Conservation (phyloP, 352 stramenopile genomes). For the Pythium periplocum region DNA sequence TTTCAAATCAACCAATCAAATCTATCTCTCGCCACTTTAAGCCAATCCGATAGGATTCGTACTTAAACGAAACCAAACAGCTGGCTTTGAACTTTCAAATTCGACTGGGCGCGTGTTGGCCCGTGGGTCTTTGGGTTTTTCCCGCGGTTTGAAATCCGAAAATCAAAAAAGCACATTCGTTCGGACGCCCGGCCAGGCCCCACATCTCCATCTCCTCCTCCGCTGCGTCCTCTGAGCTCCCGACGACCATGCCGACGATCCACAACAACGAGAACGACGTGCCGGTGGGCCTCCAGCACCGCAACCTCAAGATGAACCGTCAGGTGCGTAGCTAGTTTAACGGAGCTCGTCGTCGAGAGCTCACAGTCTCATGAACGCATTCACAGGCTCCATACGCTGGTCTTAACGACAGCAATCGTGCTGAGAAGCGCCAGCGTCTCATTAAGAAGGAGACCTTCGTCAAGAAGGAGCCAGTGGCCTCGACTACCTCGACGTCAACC, state of each 20-base stretch:
- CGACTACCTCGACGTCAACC: slow-evolving; percentile 13
- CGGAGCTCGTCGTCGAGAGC: no score
- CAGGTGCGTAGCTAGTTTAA: slow-evolving; percentile 13
- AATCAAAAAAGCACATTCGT: slow-evolving; percentile 1
- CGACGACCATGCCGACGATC: slow-evolving; percentile 23
- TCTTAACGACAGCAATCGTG: slow-evolving; percentile 29
- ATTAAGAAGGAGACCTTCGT: slow-evolving; percentile 29
- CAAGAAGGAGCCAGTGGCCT: background rate
- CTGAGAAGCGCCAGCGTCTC: slow-evolving; percentile 56
- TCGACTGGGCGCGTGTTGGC: background rate
- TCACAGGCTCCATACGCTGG: slow-evolving; percentile 18
- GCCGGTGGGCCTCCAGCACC: slow-evolving; percentile 30
- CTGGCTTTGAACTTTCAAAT: slow-evolving; percentile 21
- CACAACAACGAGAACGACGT: slow-evolving; percentile 77
- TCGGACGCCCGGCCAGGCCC: background rate
- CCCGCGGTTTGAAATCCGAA: slow-evolving; percentile 20
- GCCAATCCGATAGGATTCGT: slow-evolving; percentile 5
- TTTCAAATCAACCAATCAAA: slow-evolving; percentile 13
- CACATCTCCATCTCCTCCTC: slow-evolving; percentile 13
- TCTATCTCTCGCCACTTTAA: slow-evolving; percentile 4
- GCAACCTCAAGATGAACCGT: slow-evolving; percentile 43
- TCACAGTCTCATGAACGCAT: no score
- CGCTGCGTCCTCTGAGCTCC: slow-evolving; percentile 11
- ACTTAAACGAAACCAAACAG: slow-evolving; percentile 6
- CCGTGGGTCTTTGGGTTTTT: background rate